Conservation (phyloP, 2,329 filamentous ascomycete genomes). For the Aspergillus eucalypticola region DNA sequence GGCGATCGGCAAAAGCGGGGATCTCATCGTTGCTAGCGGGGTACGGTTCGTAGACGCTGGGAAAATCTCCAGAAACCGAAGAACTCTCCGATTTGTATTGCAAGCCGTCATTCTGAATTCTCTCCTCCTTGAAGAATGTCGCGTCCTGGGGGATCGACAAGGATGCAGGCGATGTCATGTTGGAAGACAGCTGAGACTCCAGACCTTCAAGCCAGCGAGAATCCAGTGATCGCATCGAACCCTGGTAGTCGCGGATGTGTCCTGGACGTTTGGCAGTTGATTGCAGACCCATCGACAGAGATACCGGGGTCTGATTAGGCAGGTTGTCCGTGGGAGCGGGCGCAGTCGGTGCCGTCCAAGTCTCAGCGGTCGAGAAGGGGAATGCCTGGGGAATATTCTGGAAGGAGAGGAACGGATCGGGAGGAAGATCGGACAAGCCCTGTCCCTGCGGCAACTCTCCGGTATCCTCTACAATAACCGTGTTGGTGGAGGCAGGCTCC, state of each 20-base stretch:
- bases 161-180: constrained; percentile 29
- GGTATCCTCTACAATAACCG: constrained; percentile 40
- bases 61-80: constrained; percentile 38
- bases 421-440: constrained; percentile 31
- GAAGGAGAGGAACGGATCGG: constrained; percentile 33
- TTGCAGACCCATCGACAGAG: constrained; percentile 25
- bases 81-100: constrained; percentile 40
- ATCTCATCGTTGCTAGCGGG: constrained; percentile 35
- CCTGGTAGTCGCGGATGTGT: constrained; percentile 25
- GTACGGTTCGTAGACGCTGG: constrained; percentile 37
- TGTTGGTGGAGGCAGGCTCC: constrained; percentile 27
- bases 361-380: constrained; percentile 28
- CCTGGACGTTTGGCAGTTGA: constrained; percentile 23
- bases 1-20: constrained; percentile 31
- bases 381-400: constrained; percentile 34
- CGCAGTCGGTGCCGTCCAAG: constrained; percentile 29
- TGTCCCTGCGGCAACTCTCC: constrained; percentile 32
- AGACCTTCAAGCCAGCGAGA: constrained; percentile 36
- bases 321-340: constrained; percentile 11
- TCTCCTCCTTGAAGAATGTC: constrained; percentile 20
- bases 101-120: constrained; percentile 29
- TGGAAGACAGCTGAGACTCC: constrained; percentile 36
- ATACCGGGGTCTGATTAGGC: constrained; percentile 8
- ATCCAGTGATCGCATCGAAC: constrained; percentile 33
- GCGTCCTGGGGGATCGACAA: constrained; percentile 22